A percentile compares a stretch with the other conserved stretches of the same genome.
phyloP scores from a whole-genome alignment of 2,329 filamentous ascomycete genomes.

The Pseudocercospora musae region DNA sequence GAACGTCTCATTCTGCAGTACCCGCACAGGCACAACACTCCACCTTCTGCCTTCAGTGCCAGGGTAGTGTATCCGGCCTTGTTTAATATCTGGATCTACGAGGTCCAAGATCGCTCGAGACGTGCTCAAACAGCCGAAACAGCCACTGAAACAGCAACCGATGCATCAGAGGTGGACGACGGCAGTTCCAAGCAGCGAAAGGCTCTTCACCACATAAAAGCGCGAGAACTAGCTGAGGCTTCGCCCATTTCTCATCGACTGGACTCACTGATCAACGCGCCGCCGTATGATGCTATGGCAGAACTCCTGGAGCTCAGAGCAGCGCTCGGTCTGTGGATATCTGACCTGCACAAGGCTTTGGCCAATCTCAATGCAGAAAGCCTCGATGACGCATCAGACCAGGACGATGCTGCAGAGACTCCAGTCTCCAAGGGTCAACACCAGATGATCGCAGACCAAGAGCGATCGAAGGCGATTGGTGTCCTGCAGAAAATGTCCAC shows the following conservation, averaged over 20 bases:
- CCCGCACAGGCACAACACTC: conserved; percentile 62
- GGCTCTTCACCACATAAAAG: conserved; percentile 4
- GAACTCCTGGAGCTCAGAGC: conserved; percentile 68
- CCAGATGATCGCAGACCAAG: conserved; percentile 3
- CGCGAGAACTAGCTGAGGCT: conserved; percentile 55
- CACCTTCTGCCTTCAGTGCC: conserved; percentile 57
- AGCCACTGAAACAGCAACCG: conserved; percentile 13
- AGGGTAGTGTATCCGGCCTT: conserved; percentile 78
- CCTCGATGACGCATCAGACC: conserved; percentile 5
- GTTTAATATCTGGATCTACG: conserved; percentile 77
- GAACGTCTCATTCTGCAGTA: conserved; percentile 74
- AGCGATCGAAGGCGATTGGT: conserved; percentile 16
- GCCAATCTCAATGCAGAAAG: background rate
- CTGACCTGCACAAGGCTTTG: conserved; percentile 54
- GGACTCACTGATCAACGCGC: conserved; percentile 65
- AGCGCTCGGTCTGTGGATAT: conserved; percentile 72
- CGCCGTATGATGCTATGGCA: conserved; percentile 66
- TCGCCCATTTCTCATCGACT: conserved; percentile 64
- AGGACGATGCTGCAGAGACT: conserved; percentile 9
- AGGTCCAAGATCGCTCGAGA: conserved; percentile 60
- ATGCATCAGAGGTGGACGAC: conserved; percentile 7
- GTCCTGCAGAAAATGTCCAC: conserved; percentile 11
- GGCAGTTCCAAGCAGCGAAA: conserved; percentile 31
- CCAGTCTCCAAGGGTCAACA: conserved; percentile 6
- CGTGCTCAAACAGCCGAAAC: conserved; percentile 36